These are phyloP conservation scores for Epichloe typhina DNA, from an alignment of 2,329 filamentous ascomycete genomes.

Conservation along the genomic window DNA sequence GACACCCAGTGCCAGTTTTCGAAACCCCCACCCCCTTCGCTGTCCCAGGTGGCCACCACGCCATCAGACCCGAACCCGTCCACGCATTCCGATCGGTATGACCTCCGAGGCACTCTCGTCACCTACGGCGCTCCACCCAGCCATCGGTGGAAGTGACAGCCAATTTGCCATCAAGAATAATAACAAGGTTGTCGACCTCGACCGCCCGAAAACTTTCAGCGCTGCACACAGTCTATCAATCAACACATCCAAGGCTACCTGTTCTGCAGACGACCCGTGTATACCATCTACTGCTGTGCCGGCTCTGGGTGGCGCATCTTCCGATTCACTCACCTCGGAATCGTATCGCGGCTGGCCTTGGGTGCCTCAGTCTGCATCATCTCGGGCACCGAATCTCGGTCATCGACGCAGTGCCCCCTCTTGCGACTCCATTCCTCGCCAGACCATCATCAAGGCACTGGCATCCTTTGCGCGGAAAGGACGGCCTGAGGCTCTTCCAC, in stretches of 20 bases:
- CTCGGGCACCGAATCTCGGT: slow-evolving; percentile 9
- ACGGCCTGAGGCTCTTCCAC: slow-evolving; percentile 49
- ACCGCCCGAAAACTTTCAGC: slow-evolving; percentile 10
- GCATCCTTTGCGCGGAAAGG: slow-evolving; percentile 51
- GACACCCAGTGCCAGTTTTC: slow-evolving; percentile 1
- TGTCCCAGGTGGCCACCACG: neutral
- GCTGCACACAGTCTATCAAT: slow-evolving; percentile 9
- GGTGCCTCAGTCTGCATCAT: neutral
- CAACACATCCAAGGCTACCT: slow-evolving; percentile 11
- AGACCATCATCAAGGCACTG: slow-evolving; percentile 73
- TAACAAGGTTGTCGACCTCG: slow-evolving; percentile 7
- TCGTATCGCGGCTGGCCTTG: neutral
- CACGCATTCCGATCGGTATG: slow-evolving; percentile 10
- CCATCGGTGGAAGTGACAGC: slow-evolving; percentile 24
- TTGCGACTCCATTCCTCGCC: slow-evolving; percentile 54
- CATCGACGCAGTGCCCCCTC: slow-evolving; percentile 40
- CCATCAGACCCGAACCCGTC: neutral
- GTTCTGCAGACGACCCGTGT: slow-evolving; percentile 8
- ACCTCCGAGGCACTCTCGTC: slow-evolving; percentile 25
- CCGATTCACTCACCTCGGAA: slow-evolving; percentile 1
- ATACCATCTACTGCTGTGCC: slow-evolving; percentile 13
- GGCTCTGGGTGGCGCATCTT: slow-evolving; percentile 14
- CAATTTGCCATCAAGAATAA: slow-evolving; percentile 3
- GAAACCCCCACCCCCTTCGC: neutral
- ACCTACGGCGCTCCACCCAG: slow-evolving; percentile 37